phyloP scores from a whole-genome alignment of 441 rosid species.

The Euphorbia celastroides region DNA sequence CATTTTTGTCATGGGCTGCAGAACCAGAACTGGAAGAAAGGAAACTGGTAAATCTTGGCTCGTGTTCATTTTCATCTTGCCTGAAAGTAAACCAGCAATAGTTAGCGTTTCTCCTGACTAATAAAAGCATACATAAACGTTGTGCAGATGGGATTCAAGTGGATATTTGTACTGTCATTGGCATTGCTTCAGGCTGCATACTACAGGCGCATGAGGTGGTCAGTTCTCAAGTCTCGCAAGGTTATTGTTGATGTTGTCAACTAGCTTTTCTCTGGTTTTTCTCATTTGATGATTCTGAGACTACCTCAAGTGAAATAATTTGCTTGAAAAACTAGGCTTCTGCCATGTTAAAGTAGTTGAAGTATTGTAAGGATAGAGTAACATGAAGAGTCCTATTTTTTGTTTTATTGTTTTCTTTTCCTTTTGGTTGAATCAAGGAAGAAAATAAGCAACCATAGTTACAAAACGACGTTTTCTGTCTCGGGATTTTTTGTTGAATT shows the following conservation, averaged over 20 bases:
- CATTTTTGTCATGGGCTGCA: conserved; percentile 98
- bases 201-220: conserved; percentile 91
- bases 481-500: background rate
- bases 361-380: conserved; percentile 20
- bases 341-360: conserved; percentile 25
- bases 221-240: conserved; percentile 84
- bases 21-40: conserved; percentile 99
- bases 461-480: background rate
- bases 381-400: conserved; percentile 18
- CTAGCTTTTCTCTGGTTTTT: conserved; percentile 31
- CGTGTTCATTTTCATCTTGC: background rate
- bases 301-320: conserved; percentile 29
- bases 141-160: conserved; percentile 98
- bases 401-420: background rate
- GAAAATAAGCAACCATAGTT: conserved; percentile 1
- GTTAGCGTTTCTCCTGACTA: background rate
- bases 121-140: too few species aligned
- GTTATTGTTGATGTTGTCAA: conserved; percentile 92
- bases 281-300: conserved; percentile 13
- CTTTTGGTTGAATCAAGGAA: background rate
- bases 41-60: conserved; percentile 60
- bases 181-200: conserved; percentile 97
- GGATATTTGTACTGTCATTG: conserved; percentile 93
- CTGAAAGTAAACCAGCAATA: background rate
- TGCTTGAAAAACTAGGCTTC: conserved; percentile 27